Evolutionary conservation across 164 flowering plant species (phyloP).

Genomic region (Liquidambar formosana): DNA sequence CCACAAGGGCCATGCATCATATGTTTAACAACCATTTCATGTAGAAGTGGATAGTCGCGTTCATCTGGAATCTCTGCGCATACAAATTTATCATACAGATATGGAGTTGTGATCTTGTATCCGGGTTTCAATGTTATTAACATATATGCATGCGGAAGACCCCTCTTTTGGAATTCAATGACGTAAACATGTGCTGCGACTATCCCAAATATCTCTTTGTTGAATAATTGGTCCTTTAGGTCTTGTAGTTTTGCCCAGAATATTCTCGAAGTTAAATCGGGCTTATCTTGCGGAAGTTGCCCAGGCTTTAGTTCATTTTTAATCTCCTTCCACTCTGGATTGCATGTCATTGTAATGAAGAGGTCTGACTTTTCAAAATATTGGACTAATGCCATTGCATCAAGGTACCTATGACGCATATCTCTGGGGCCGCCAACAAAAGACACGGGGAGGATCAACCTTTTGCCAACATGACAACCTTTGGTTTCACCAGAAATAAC

Average conservation of each 20-base stretch:
- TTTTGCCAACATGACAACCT: no score
- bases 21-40: background rate
- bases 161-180: constrained; percentile 17
- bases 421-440: constrained; percentile 16
- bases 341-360: constrained; percentile 26
- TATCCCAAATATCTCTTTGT: background rate
- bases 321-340: constrained; percentile 13
- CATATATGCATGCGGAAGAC: constrained; percentile 19
- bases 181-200: constrained; percentile 6
- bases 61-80: constrained; percentile 14
- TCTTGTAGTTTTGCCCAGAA: constrained; percentile 4
- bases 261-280: background rate
- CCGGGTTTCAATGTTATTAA: background rate
- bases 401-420: constrained; percentile 10
- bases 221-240: background rate
- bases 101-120: constrained; percentile 1
- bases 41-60: background rate
- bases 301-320: background rate
- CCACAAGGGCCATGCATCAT: constrained; percentile 31
- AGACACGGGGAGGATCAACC: constrained; percentile 8
- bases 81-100: background rate
- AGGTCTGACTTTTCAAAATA: constrained; percentile 15
- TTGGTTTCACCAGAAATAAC: no score
- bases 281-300: no score
- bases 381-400: constrained; percentile 21